Conservation (phyloP, 345 rosid species). For the Populus pruinosa region DNA sequence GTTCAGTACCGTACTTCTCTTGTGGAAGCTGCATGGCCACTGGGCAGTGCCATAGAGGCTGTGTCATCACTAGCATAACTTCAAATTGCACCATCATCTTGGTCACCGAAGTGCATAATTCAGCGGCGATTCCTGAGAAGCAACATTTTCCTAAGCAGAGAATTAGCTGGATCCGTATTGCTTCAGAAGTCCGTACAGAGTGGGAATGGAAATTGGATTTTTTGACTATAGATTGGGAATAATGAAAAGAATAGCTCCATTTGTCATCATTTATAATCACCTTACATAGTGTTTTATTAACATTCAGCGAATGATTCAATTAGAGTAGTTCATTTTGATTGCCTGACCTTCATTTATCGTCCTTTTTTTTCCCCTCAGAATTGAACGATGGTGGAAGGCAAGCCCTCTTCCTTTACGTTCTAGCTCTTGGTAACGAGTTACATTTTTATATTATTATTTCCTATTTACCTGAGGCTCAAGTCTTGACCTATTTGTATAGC, state of each 20-base stretch:
- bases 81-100: not conserved
- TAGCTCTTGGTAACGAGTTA: too few relatives aligned
- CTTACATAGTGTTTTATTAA: slow-evolving; percentile 15
- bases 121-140: not conserved
- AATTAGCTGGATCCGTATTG: not conserved
- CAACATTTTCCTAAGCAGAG: not conserved
- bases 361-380: not conserved
- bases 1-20: slow-evolving; percentile 55
- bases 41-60: slow-evolving; percentile 97
- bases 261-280: slow-evolving; percentile 37
- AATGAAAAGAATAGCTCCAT: slow-evolving; percentile 16
- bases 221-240: slow-evolving; percentile 25
- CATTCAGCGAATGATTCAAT: slow-evolving; percentile 27
- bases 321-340: slow-evolving; percentile 29
- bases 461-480: too few relatives aligned
- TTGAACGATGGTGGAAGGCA: too few relatives aligned
- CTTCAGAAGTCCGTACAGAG: slow-evolving; percentile 4
- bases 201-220: slow-evolving; percentile 17
- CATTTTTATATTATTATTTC: too few relatives aligned
- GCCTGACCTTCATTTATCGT: too few relatives aligned
- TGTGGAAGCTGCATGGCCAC: slow-evolving; percentile 99
- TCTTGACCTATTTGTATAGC: too few relatives aligned
- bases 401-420: too few relatives aligned
- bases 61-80: slow-evolving; percentile 41
- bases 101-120: not conserved